These are phyloP conservation scores for Somion occarium DNA, from an alignment of 1,284 basidiomycete species.

Conservation along the genomic window DNA sequence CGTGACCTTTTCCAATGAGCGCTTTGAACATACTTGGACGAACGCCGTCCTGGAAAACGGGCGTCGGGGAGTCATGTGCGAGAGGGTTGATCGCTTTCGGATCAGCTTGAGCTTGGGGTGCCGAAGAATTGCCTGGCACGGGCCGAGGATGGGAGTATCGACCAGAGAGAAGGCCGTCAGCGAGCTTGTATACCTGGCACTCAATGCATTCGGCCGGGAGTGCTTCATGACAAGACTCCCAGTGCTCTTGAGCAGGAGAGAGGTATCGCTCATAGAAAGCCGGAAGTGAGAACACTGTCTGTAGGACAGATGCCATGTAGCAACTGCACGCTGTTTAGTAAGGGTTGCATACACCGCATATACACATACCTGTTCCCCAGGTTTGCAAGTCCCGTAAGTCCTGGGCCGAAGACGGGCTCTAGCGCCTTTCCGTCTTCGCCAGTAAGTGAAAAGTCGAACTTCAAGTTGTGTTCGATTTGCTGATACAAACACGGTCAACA, in stretches of 20 bases:
- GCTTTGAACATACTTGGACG: slow-evolving; percentile 85
- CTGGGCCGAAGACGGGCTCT: slow-evolving; percentile 85
- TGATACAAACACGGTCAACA: slow-evolving; percentile 25
- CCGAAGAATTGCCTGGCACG: slow-evolving; percentile 9
- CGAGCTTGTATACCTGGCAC: slow-evolving; percentile 92
- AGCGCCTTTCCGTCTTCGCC: slow-evolving; percentile 88
- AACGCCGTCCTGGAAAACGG: slow-evolving; percentile 84
- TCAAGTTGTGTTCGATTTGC: slow-evolving; percentile 97
- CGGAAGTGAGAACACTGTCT: slow-evolving; percentile 81
- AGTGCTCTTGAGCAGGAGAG: slow-evolving; percentile 49
- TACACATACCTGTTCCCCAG: slow-evolving; percentile 83
- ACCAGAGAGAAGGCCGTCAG: slow-evolving; percentile 90
- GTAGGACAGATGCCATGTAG: slow-evolving; percentile 94
- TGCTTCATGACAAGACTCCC: slow-evolving; percentile 58
- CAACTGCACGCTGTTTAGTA: slow-evolving; percentile 60
- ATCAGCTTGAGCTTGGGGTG: slow-evolving; percentile 20
- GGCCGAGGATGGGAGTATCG: slow-evolving; percentile 75
- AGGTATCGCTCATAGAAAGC: slow-evolving; percentile 77
- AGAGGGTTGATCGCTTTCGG: slow-evolving; percentile 29
- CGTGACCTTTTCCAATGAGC: slow-evolving; percentile 88
- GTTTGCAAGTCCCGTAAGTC: slow-evolving; percentile 87
- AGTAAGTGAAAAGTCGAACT: slow-evolving; percentile 92
- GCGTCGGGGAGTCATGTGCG: slow-evolving; percentile 37
- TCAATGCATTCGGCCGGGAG: slow-evolving; percentile 86
- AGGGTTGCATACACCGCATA: too few species aligned